phyloP scores from a whole-genome alignment of 2,329 filamentous ascomycete species.

The Verticillium albo-atrum region DNA sequence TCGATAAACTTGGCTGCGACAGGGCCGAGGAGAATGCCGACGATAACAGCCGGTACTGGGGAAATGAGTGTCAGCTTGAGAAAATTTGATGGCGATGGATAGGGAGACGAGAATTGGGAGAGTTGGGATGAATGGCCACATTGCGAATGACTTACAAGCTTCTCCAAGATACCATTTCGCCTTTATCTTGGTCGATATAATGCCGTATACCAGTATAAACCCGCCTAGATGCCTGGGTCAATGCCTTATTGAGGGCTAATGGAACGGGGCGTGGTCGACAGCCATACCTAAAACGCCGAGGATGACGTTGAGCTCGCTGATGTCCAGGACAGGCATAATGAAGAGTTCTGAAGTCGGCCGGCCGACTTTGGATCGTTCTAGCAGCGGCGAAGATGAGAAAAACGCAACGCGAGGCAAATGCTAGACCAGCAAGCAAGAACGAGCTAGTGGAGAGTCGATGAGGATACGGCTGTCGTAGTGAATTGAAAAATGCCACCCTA shows the following conservation, averaged over 20 bases:
- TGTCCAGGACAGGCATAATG: conserved; percentile 17
- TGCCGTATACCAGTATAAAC: conserved; percentile 42
- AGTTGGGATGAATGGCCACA: too few species aligned
- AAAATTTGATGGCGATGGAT: neutral
- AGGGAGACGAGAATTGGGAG: neutral
- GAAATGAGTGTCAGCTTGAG: neutral
- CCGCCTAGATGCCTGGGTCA: conserved; percentile 26
- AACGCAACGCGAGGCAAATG: too few species aligned
- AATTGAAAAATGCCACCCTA: too few species aligned
- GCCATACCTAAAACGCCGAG: conserved; percentile 36
- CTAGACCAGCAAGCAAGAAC: too few species aligned
- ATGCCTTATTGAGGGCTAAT: neutral
- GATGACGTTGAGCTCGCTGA: conserved; percentile 42
- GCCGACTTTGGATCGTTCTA: too few species aligned
- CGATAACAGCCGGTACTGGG: conserved; percentile 48
- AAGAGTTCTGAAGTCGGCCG: neutral
- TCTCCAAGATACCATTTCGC: conserved; percentile 48
- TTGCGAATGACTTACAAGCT: conserved; percentile 34
- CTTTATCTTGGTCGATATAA: conserved; percentile 48
- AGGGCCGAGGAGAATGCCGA: conserved; percentile 51
- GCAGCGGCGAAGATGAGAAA: too few species aligned
- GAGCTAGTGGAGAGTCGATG: too few species aligned
- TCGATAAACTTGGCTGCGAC: conserved; percentile 48
- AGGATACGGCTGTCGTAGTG: too few species aligned
- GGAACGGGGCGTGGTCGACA: too few species aligned